phyloP scores from a whole-genome alignment of 1,284 basidiomycete species.

The Sphaerobolus stellatus region DNA sequence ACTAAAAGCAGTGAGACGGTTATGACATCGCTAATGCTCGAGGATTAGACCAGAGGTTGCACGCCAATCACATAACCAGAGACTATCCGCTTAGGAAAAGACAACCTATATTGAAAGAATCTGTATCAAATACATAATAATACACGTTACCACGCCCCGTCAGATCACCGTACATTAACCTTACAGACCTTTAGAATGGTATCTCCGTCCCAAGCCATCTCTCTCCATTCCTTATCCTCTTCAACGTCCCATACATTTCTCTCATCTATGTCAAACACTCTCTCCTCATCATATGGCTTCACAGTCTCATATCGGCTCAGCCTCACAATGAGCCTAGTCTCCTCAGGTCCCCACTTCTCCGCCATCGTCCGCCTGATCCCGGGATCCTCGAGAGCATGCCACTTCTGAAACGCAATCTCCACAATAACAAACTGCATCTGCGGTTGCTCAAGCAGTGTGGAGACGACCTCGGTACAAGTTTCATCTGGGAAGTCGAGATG shows the following conservation, averaged over 20 bases:
- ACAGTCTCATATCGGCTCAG: conserved; percentile 9
- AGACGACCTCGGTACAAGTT: background rate
- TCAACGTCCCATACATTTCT: conserved; percentile 1
- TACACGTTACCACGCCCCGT: no score
- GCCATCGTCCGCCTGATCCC: background rate
- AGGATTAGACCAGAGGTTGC: no score
- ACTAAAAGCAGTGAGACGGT: no score
- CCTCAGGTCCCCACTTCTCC: background rate
- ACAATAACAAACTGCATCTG: conserved; percentile 3
- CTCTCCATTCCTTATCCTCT: background rate
- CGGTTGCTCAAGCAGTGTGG: background rate
- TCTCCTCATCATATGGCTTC: background rate
- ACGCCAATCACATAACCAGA: no score
- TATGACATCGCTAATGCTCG: no score
- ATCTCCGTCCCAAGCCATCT: background rate
- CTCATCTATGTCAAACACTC: background rate
- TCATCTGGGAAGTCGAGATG: conserved; percentile 5
- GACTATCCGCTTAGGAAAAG: no score
- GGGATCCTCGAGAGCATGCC: conserved; percentile 3
- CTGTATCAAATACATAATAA: no score
- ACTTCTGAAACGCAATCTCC: conserved; percentile 8
- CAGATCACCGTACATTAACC: no score
- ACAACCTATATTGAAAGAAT: no score
- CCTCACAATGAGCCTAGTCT: conserved; percentile 1
- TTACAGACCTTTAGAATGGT: background rate